Conservation (phyloP, 2,329 filamentous ascomycete genomes). For the Microsporum ferrugineum region DNA sequence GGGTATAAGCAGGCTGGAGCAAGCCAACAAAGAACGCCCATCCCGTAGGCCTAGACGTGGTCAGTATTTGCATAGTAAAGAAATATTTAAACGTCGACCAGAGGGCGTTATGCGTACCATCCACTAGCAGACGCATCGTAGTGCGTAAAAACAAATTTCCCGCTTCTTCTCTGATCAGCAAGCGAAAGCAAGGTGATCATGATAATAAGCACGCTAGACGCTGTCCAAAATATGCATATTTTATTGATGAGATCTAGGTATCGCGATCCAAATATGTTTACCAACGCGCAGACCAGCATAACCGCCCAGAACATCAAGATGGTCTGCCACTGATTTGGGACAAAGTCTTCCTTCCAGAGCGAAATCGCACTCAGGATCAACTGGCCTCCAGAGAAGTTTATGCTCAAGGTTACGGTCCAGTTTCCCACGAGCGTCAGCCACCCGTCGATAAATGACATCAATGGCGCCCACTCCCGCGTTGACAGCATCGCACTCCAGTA, state of each 20-base stretch:
- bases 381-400: conserved; percentile 63
- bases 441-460: conserved; percentile 58
- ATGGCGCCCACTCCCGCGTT: conserved; percentile 52
- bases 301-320: conserved; percentile 62
- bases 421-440: conserved; percentile 64
- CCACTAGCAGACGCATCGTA: conserved; percentile 56
- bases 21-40: conserved; percentile 65
- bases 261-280: conserved; percentile 54
- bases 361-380: conserved; percentile 56
- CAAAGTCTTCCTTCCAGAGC: conserved; percentile 59
- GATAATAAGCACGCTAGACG: conserved; percentile 55
- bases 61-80: neutral
- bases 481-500: conserved; percentile 60
- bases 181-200: conserved; percentile 51
- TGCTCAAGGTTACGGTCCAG: conserved; percentile 56
- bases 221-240: conserved; percentile 62
- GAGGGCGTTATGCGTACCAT: conserved; percentile 36
- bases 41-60: conserved; percentile 43
- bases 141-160: conserved; percentile 55
- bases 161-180: conserved; percentile 46
- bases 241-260: conserved; percentile 60
- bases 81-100: no score
- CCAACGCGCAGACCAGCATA: conserved; percentile 51
- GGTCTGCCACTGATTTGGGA: conserved; percentile 57
- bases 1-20: conserved; percentile 46